Percentiles rank a stretch among this genome's conserved stretches.
Evolutionary conservation across 495 filamentous ascomycete genomes (phyloP).

Genomic region (Cercophora newfieldiana): DNA sequence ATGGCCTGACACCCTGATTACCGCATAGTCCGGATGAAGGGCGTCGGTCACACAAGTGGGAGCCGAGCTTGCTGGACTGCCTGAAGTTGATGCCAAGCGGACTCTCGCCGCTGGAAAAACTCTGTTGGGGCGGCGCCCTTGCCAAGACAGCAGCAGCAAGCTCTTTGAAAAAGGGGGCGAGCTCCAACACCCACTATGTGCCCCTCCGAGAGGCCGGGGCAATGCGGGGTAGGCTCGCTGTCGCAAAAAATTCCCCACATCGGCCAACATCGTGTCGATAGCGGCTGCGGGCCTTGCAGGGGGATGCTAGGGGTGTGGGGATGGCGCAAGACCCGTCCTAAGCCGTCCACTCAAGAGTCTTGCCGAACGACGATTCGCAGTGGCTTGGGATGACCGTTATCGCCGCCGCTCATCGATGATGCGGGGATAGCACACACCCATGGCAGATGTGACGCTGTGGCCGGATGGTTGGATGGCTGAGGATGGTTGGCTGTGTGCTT

Average conservation of each 20-base stretch:
- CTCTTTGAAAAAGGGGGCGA: not conserved
- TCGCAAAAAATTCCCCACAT: slow-evolving; percentile 14
- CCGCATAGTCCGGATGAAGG: not conserved
- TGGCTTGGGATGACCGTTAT: slow-evolving; percentile 16
- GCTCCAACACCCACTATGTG: not conserved
- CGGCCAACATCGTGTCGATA: not conserved
- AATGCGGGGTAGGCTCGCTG: slow-evolving; percentile 17
- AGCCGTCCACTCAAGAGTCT: slow-evolving; percentile 16
- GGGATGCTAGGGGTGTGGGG: slow-evolving; percentile 13
- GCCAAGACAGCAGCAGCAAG: not conserved
- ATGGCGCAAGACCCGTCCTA: not conserved
- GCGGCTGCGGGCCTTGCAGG: not conserved
- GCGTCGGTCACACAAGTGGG: slow-evolving; percentile 13
- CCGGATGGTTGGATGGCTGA: not conserved
- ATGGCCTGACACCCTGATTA: not conserved
- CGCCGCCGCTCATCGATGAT: slow-evolving; percentile 2
- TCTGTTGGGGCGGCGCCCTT: not conserved
- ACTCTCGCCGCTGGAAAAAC: not conserved
- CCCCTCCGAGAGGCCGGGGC: not conserved
- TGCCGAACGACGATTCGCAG: slow-evolving; percentile 16
- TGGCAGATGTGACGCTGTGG: slow-evolving; percentile 16
- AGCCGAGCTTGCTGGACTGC: not conserved
- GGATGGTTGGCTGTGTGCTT: slow-evolving; percentile 3
- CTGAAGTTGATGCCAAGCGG: not conserved
- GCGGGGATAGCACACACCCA: slow-evolving; percentile 15